Evolutionary conservation across 768 basidiomycete species (phyloP), one percentile per base, ranked within the genome.

Genomic region (Hortiboletus campestris): DNA sequence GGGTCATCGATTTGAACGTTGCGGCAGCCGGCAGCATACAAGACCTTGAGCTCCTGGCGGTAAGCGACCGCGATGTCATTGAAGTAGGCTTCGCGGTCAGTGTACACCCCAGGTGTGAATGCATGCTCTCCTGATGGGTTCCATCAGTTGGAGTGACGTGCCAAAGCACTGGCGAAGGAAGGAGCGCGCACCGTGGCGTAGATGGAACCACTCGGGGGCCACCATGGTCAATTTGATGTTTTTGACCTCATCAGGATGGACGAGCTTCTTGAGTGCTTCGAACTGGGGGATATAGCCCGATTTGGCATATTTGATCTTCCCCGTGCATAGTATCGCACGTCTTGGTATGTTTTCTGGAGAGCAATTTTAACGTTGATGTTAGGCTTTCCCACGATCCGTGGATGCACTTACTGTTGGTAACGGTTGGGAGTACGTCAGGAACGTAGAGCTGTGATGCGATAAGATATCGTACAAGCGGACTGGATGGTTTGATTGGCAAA

Each of bases 161-260:
- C 2, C 4, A 6, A 14, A 17, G 31, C 20, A n/a, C 13, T 5
- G 4, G 13, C 4, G 8, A 41, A 20, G n/a, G 4, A 14, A 42
- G 20, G 17, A 6, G 4, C 8, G 7, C 60, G 75, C 77, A 47
- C 86, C 86, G 65, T 85, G 84, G 25, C 83, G 80, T 28, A 86
- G 80, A 66, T 86, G 85, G 67, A 82, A 85, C 84, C 86, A 87
- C 35, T 84, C 83, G 4, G 88, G 88, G 0, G 86, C 82, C 56
- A 83, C 85, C 69, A 88, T 74, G 16, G 85, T 89, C 55, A 90
- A 63, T 68, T 92, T 91, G 68, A 90, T 79, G 63, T 78, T 75
- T 64, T 79, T 78, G 55, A 86, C 81, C 63, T 88, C 85, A 70
- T 86, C 78, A 8, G 80, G 75, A 17, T 80, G 64, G 25, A 86